These are phyloP conservation scores for Backusella australiensis DNA, from an alignment of 192 early-diverging fungal species.

Conservation along the genomic window DNA sequence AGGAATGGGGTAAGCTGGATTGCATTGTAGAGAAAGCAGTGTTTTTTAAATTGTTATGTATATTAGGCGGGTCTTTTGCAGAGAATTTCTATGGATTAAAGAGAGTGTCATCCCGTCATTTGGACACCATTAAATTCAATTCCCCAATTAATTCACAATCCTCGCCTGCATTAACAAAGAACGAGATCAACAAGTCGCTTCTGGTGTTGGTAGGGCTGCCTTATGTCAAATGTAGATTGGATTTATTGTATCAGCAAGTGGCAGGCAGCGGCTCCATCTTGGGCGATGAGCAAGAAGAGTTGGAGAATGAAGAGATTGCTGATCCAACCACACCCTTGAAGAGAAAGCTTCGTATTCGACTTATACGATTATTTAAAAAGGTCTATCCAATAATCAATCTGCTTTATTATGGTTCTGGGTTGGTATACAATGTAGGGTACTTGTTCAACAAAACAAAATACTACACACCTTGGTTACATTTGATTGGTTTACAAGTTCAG, in stretches of 20 bases:
- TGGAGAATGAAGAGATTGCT: constrained; percentile 24
- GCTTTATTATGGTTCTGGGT: constrained; percentile 60
- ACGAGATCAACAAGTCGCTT: constrained; percentile 62
- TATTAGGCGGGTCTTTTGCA: constrained; percentile 72
- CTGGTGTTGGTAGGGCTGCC: constrained; percentile 71
- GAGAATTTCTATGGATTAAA: constrained; percentile 93
- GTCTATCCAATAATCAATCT: constrained; percentile 76
- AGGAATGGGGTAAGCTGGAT: constrained; percentile 65
- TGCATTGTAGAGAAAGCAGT: background rate
- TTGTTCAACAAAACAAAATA: constrained; percentile 83
- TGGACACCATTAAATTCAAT: constrained; percentile 13
- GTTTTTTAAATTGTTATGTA: background rate
- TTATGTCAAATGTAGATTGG: constrained; percentile 71
- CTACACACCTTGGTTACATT: constrained; percentile 79
- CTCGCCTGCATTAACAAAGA: constrained; percentile 42
- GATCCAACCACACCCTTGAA: background rate
- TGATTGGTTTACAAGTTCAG: constrained; percentile 75
- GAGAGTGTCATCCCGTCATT: constrained; percentile 50
- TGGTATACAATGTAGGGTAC: constrained; percentile 76
- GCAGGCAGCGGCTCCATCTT: constrained; percentile 66
- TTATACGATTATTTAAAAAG: constrained; percentile 46
- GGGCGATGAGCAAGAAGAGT: constrained; percentile 48
- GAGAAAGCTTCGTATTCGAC: constrained; percentile 16
- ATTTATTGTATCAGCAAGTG: constrained; percentile 68
- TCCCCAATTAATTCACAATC: constrained; percentile 32